Evolutionary conservation across 1,284 basidiomycete species (phyloP).

Genomic region (Ustilago sp.): DNA sequence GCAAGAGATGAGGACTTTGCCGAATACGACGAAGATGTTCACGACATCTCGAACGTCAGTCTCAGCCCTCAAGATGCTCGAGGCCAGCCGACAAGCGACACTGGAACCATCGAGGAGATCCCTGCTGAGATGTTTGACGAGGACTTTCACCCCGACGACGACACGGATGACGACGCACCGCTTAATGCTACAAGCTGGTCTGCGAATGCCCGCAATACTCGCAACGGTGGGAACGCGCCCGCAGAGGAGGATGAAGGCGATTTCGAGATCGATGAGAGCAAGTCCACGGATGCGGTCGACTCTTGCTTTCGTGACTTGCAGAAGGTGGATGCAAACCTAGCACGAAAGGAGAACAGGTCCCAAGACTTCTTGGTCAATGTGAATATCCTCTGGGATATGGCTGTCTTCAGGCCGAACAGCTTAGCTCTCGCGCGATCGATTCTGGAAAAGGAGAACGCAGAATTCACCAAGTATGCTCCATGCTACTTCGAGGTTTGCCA

Average conservation of each 20-base stretch:
- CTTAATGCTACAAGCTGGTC: constrained; percentile 2
- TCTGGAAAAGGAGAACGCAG: constrained; percentile 2
- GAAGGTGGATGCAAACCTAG: constrained; percentile 26
- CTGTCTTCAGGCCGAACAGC: constrained; percentile 20
- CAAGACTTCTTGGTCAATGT: constrained; percentile 28
- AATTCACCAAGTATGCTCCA: constrained; percentile 23
- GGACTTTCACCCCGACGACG: constrained; percentile 19
- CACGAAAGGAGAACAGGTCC: constrained; percentile 14
- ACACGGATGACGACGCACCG: constrained; percentile 30
- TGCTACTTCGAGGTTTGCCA: constrained; percentile 39
- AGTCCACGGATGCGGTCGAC: constrained; percentile 11
- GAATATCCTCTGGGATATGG: constrained; percentile 32
- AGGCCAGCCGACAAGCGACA: neutral
- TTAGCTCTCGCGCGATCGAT: neutral
- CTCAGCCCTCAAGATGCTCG: constrained; percentile 28
- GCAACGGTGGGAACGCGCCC: neutral
- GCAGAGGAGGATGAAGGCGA: constrained; percentile 20
- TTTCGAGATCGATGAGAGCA: constrained; percentile 30
- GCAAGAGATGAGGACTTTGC: constrained; percentile 30
- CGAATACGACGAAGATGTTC: constrained; percentile 42
- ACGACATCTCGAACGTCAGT: constrained; percentile 52
- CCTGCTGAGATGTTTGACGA: constrained; percentile 35
- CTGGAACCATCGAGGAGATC: constrained; percentile 16
- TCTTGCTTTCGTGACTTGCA: constrained; percentile 37
- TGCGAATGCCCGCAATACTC: too few species aligned